phyloP scores from a whole-genome alignment of 1,284 basidiomycete genomes.

The Chiua sp. region DNA sequence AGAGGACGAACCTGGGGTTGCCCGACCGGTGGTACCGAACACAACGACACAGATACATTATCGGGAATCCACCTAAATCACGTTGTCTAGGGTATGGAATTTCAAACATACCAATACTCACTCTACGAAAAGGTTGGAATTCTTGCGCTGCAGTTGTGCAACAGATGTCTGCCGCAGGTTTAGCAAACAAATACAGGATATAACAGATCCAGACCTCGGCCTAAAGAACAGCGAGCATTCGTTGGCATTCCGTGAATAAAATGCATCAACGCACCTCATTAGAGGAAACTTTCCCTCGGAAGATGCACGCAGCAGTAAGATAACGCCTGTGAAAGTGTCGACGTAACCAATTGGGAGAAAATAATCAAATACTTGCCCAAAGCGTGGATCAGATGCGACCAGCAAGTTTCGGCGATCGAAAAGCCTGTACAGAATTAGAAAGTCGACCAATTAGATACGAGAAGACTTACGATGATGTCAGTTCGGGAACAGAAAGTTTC shows the following conservation, averaged over 20 bases:
- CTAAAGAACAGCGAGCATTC: conserved; percentile 37
- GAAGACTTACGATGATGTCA: conserved; percentile 64
- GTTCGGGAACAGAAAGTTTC: conserved; percentile 65
- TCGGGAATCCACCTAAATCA: conserved; percentile 80
- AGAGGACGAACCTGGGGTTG: conserved; percentile 56
- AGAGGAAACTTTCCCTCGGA: conserved; percentile 83
- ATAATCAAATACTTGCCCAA: conserved; percentile 55
- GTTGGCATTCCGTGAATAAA: background rate
- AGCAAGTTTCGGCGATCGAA: conserved; percentile 84
- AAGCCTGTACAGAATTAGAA: conserved; percentile 49
- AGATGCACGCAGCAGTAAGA: conserved; percentile 87
- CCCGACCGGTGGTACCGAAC: conserved; percentile 84
- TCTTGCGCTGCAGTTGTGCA: conserved; percentile 68
- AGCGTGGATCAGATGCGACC: conserved; percentile 85
- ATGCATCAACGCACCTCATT: conserved; percentile 65
- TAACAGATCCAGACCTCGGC: conserved; percentile 33
- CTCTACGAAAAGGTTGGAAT: conserved; percentile 81
- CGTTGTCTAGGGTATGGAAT: background rate
- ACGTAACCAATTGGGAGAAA: background rate
- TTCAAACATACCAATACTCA: conserved; percentile 38
- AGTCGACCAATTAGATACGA: background rate
- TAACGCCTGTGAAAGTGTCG: conserved; percentile 60
- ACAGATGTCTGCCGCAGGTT: conserved; percentile 45
- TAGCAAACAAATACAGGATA: conserved; percentile 1
- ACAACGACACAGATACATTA: conserved; percentile 81